Evolutionary conservation across 768 basidiomycete species (phyloP), one percentile per base, ranked within the genome.

Genomic region (Artomyces pyxidatus): DNA sequence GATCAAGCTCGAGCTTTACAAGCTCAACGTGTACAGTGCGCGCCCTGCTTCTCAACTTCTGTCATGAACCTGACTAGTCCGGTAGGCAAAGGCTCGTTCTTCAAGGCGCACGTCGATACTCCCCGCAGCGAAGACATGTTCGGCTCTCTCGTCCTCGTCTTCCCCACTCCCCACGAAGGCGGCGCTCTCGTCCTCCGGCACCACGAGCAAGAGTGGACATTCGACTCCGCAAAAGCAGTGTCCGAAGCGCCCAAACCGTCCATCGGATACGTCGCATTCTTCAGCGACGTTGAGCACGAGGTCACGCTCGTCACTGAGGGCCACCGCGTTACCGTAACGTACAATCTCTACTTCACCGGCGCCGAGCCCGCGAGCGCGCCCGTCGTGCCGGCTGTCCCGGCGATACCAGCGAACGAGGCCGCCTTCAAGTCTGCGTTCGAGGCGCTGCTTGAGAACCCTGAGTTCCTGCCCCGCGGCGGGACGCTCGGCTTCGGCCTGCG

Each of bases 61-160:
- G n/a, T n/a, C n/a, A n/a, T n/a, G n/a, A n/a, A n/a, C n/a, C n/a
- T n/a, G n/a, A n/a, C n/a, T n/a, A n/a, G n/a, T 1, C 2, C 14
- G 1, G 14, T 1, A 74, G 73, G 65, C 1, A 56, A 66, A 41
- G 75, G 64, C 9, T 68, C 68, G 0, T 77, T 74, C 56, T 78
- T 77, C 66, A 75, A 75, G 54, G 35, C 71, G 1, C 77, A 77
- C 53, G 65, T 70, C 37, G 78, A 77, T 49, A 76, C 76, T 0
- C 74, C 73, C 5, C 68, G 70, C 7, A 56, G 62, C 7, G 61
- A 65, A 6, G 54, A 56, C 25, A 77, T 78, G 70, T 71, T 80
- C 30, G 77, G 73, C 1, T 77, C 77, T 1, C 66, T 81, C 8
- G 70, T 78, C 1, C 53, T 78, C 28, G 66, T 74, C n/a, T 68